Evolutionary conservation across 257 asterid genomes (phyloP), one percentile per base, ranked within the genome.

Genomic region (Przewalskia tangutica): DNA sequence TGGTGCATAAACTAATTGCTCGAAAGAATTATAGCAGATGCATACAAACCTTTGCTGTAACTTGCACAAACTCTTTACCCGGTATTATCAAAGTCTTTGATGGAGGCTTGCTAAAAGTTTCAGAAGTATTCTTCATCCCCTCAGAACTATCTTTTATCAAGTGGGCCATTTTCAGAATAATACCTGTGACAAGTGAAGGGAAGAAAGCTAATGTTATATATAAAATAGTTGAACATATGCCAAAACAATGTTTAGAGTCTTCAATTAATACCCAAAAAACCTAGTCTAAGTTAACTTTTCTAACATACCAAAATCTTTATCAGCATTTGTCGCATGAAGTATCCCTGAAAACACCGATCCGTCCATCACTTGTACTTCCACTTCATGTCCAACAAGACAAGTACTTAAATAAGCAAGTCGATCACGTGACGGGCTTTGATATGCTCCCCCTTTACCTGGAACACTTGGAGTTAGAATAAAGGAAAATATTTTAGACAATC

Each of bases 351-450:
- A 92, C 36, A 93, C 88, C 82, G 99, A 92, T 81, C 98, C 98
- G 83, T 94, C 97, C 83, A 55, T 77, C 92, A 96, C 91, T 85
- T 96, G 99, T 88, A 93, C 98, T 89, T 96, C 99, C 81, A 96
- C 98, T 82, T 88, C 93, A 76, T 93, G 95, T 82, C 98, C 98
- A 82, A 96, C 88, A 85, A 96, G 97, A 87, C 97, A 89, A 63
- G 97, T 82, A 75, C 89, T 86, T 67, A 90, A 18, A 86, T 92
- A 96, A 81, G 89, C 80, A 62, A 91, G 86, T 4, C 96, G 94
- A 73, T 96, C 98, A 78, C 90, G 86, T 82, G 97, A 88, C 85
- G 89, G 81, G 78, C 94, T 87, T 78, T 88, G 94, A 80, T 58
- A 79, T 51, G 80, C 85, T 79, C 87, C 97, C 80, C 91, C 97